Percentiles rank a stretch among this genome's conserved stretches.
These are phyloP conservation scores for Klebsormidium nitens DNA, from an alignment of 139 green algal species.

Conservation along the genomic window DNA sequence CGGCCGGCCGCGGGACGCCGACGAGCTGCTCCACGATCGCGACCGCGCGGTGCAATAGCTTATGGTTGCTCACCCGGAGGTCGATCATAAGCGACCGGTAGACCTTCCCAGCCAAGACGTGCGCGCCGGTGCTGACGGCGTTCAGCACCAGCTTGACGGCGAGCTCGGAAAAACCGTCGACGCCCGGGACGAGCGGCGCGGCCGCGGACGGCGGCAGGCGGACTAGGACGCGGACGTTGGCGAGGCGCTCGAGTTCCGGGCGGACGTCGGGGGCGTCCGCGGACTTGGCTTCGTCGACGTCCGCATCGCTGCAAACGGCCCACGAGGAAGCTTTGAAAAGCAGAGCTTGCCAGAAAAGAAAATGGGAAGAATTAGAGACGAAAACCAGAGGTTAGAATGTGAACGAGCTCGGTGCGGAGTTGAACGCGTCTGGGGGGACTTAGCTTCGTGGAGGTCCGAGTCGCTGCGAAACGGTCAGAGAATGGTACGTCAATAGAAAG, in stretches of 20 bases:
- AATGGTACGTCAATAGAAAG: too few species aligned
- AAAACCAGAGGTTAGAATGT: too few species aligned
- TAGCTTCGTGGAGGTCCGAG: too few species aligned
- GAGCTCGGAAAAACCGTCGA: conserved; percentile 14
- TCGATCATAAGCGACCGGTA: conserved; percentile 38
- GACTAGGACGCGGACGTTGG: background rate
- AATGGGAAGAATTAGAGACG: too few species aligned
- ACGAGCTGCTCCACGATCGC: conserved; percentile 26
- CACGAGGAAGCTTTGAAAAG: too few species aligned
- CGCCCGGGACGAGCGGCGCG: conserved; percentile 12
- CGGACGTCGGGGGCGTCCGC: background rate
- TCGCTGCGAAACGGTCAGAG: too few species aligned
- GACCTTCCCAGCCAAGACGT: conserved; percentile 43
- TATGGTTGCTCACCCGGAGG: conserved; percentile 37
- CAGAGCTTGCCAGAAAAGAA: too few species aligned
- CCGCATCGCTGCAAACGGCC: background rate
- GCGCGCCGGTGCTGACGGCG: conserved; percentile 30
- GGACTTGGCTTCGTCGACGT: background rate
- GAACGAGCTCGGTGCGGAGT: too few species aligned
- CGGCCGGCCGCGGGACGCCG: too few species aligned
- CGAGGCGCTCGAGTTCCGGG: background rate
- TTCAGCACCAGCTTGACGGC: conserved; percentile 34
- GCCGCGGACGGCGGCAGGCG: conserved; percentile 8
- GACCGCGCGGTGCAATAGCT: conserved; percentile 38
- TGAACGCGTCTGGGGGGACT: too few species aligned